Base-by-base conservation (phyloP, 176 grass and related monocot genomes). In the Rhynchospora tenuis region DNA sequence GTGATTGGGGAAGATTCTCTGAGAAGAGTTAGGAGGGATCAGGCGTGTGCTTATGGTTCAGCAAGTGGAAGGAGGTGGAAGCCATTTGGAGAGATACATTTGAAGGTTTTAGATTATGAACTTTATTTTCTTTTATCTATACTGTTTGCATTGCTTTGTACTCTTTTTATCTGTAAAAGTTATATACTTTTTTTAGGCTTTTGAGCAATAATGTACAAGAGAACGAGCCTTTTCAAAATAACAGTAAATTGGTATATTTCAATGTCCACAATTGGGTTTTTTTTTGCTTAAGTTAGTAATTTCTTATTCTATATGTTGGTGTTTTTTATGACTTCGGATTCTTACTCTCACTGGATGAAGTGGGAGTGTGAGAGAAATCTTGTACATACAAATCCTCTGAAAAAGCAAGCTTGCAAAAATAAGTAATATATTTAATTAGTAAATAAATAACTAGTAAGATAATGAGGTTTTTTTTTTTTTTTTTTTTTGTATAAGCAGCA, bases 11-110 rank as follows among this genome's bases (percentile, higher is more conserved):
- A 97, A 43, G 92, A 90, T 52, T 90, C 81, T 64, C 20, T 90
- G 55, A 81, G 84, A 75, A 86, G 88, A 70, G 74, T 90, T 63
- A 87, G 64, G 80, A 83, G 78, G 24, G 73, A 86, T 78, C 84
- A 80, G 29, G 28, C 50, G 8, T 59, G 62, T 57, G 83, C 66
- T 70, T 83, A 79, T 23, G 88, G 80, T 0, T 73, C 69, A 12
- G 86, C 63, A 42, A 88, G 59, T 20, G 87, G 87, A 78, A 94
- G 89, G 76, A 88, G 78, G 85, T 91, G 92, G 92, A 97, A 88
- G 74, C 95, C 95, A 16, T 94, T 98, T 64, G 92, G 95, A 66
- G 90, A 92, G 90, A 88, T 98, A 86, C 95, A 98, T 83, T 90
- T 98, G 84, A 98, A 98, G 95, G 95, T 97, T 86, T 60, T 69